phyloP scores from a whole-genome alignment of 2,329 filamentous ascomycete genomes.

The Ilyonectria robusta region DNA sequence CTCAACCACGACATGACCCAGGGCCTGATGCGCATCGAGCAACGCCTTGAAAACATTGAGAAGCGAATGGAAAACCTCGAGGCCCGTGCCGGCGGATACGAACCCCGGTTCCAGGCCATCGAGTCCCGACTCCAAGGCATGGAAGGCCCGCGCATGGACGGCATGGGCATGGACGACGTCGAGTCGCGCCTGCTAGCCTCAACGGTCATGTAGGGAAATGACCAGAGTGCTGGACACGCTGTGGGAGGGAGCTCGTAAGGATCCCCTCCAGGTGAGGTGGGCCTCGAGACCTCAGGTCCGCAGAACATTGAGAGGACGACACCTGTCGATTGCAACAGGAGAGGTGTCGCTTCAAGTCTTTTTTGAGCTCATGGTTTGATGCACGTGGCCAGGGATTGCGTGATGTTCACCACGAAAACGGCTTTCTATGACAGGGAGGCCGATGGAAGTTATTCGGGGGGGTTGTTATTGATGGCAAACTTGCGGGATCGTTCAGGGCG shows the following conservation, averaged over 20 bases:
- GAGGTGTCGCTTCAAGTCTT: constrained; percentile 29
- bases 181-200: constrained; percentile 60
- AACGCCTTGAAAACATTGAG: constrained; percentile 65
- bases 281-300: constrained; percentile 1
- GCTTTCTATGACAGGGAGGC: constrained; percentile 34
- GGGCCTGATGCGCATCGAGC: constrained; percentile 66
- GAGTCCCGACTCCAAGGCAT: constrained; percentile 59
- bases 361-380: constrained; percentile 26
- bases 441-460: constrained; percentile 37
- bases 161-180: constrained; percentile 61
- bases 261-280: constrained; percentile 28
- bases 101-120: constrained; percentile 61
- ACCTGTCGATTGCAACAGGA: constrained; percentile 15
- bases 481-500: constrained; percentile 47
- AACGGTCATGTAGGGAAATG: constrained; percentile 58
- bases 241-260: constrained; percentile 5
- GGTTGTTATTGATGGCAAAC: constrained; percentile 46
- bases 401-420: constrained; percentile 31
- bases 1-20: constrained; percentile 70
- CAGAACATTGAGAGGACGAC: constrained; percentile 28
- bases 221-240: constrained; percentile 30
- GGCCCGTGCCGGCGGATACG: constrained; percentile 58
- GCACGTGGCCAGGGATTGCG: constrained; percentile 31
- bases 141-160: constrained; percentile 60
- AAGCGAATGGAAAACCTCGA: constrained; percentile 71